Evolutionary conservation across 169 alveolate genomes (phyloP).

Genomic region (Plasmodium malariae): DNA sequence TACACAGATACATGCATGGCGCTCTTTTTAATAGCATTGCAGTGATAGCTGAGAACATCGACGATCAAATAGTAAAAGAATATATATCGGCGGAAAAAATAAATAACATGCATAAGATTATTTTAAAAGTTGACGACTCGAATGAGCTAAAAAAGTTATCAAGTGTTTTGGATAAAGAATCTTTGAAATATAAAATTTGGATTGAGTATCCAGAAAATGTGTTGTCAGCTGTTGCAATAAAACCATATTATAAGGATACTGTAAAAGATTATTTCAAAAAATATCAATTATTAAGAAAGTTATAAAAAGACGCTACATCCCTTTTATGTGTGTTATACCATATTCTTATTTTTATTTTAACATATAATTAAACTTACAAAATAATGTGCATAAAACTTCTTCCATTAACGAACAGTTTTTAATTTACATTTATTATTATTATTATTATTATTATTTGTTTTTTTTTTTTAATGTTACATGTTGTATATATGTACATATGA

Average conservation of each 20-base stretch:
- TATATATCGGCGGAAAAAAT: slow-evolving; percentile 77
- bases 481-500: background rate
- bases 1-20: background rate
- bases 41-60: slow-evolving; percentile 73
- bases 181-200: slow-evolving; percentile 76
- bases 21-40: slow-evolving; percentile 61
- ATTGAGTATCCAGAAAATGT: slow-evolving; percentile 80
- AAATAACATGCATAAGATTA: slow-evolving; percentile 79
- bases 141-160: slow-evolving; percentile 62
- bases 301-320: background rate
- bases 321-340: background rate
- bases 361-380: background rate
- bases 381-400: background rate
- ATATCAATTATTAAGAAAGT: slow-evolving; percentile 69
- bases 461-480: background rate
- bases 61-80: slow-evolving; percentile 69
- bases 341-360: background rate
- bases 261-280: slow-evolving; percentile 77
- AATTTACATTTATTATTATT: too few species aligned
- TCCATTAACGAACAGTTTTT: too few species aligned
- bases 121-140: slow-evolving; percentile 64
- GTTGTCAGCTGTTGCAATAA: slow-evolving; percentile 77
- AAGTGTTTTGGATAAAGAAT: slow-evolving; percentile 50
- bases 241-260: slow-evolving; percentile 76
- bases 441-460: background rate